Percentiles rank a stretch among this genome's conserved stretches.
These are phyloP conservation scores for Russula abietina DNA, from an alignment of 768 basidiomycete genomes.

Conservation along the genomic window DNA sequence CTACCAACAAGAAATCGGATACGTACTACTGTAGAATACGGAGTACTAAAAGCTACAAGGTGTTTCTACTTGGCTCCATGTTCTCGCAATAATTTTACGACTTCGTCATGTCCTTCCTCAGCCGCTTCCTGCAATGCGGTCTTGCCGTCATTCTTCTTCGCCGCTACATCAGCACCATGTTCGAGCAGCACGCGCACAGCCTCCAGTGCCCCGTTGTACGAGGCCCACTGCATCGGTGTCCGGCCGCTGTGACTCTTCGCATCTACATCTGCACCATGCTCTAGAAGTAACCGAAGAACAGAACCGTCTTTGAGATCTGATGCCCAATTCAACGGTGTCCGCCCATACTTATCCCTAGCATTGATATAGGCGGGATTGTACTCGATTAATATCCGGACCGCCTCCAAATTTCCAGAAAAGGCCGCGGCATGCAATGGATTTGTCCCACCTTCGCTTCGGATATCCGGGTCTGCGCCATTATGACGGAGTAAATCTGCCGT, in stretches of 20 bases:
- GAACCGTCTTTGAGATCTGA: background rate
- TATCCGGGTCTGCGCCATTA: background rate
- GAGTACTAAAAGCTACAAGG: too few relatives aligned
- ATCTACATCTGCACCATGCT: background rate
- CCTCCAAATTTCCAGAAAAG: too few relatives aligned
- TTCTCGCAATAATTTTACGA: background rate
- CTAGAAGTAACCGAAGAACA: background rate
- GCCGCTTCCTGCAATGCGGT: background rate
- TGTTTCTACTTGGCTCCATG: background rate
- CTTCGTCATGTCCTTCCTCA: background rate
- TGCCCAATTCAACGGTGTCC: background rate
- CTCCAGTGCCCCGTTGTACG: background rate
- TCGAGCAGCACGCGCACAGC: background rate
- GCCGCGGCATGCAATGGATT: background rate
- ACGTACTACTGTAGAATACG: too few relatives aligned
- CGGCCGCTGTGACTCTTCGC: background rate
- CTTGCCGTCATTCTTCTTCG: background rate
- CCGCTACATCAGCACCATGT: background rate
- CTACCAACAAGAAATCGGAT: too few relatives aligned
- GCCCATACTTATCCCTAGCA: fast-evolving
- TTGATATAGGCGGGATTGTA: background rate
- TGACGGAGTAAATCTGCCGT: background rate
- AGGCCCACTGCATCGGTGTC: background rate
- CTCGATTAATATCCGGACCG: background rate
- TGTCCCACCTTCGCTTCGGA: fast-evolving